phyloP scores from a whole-genome alignment of 2,329 filamentous ascomycete genomes.

The Fusarium transvaalense region DNA sequence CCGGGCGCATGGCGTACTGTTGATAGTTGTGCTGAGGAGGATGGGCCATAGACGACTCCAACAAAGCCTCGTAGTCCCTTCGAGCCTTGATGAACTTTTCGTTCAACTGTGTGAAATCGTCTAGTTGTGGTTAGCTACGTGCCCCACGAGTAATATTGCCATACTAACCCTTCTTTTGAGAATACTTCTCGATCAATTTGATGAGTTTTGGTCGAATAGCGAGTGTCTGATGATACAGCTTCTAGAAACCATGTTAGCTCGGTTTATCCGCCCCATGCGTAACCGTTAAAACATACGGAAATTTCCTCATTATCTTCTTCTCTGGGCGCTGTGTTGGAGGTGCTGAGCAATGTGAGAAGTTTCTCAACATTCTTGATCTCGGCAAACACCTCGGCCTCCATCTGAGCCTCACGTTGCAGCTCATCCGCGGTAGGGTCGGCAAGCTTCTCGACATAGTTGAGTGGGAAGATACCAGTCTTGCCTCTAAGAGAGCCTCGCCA shows the following conservation, averaged over 20 bases:
- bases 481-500: slow-evolving; percentile 96
- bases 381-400: slow-evolving; percentile 80
- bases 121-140: slow-evolving; percentile 1
- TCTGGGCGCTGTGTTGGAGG: slow-evolving; percentile 81
- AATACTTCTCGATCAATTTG: slow-evolving; percentile 98
- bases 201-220: slow-evolving; percentile 97
- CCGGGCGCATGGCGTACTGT: slow-evolving; percentile 70
- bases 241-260: slow-evolving; percentile 60
- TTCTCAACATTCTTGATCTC: slow-evolving; percentile 75
- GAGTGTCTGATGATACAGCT: slow-evolving; percentile 90
- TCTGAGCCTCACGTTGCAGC: slow-evolving; percentile 93
- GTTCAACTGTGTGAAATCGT: slow-evolving; percentile 98
- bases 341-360: slow-evolving; percentile 89
- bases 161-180: slow-evolving; percentile 84
- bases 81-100: slow-evolving; percentile 99
- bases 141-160: too few species aligned
- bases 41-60: slow-evolving; percentile 97
- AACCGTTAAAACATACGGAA: slow-evolving; percentile 66
- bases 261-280: neutral
- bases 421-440: slow-evolving; percentile 95
- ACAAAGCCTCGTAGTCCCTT: slow-evolving; percentile 93
- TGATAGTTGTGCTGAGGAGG: slow-evolving; percentile 84
- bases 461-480: slow-evolving; percentile 95
- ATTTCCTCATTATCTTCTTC: slow-evolving; percentile 98
- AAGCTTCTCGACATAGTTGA: slow-evolving; percentile 99